Percentiles rank a stretch among this genome's conserved stretches.
These are phyloP conservation scores for Arxiozyma bovina DNA, from an alignment of 1,139 yeast species.

Conservation along the genomic window DNA sequence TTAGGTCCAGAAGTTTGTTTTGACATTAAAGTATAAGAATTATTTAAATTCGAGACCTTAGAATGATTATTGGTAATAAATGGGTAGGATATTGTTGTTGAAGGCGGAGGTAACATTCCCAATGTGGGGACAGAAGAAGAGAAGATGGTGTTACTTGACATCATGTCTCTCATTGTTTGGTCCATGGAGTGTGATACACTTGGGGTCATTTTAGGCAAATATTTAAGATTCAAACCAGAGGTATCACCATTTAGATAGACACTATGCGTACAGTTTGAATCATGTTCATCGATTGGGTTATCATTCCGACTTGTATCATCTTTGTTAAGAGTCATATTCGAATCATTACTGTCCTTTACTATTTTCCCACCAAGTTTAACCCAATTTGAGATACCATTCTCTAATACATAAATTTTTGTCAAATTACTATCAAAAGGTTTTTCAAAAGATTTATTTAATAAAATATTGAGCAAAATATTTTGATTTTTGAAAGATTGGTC, in stretches of 20 bases:
- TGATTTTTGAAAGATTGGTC: conserved; percentile 15
- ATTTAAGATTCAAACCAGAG: conserved; percentile 18
- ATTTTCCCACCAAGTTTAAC: conserved; percentile 6
- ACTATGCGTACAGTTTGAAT: conserved; percentile 12
- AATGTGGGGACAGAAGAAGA: not conserved
- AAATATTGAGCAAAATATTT: conserved; percentile 16
- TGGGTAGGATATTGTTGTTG: not conserved
- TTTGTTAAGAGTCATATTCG: not conserved
- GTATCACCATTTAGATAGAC: conserved; percentile 21
- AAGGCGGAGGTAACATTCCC: not conserved
- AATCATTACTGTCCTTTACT: not conserved
- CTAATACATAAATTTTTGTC: conserved; percentile 15
- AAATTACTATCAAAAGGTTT: conserved; percentile 16
- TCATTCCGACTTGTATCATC: not conserved
- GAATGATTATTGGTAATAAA: not conserved
- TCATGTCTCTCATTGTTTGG: conserved; percentile 18
- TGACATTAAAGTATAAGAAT: conserved; percentile 14
- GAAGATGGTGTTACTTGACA: conserved; percentile 12
- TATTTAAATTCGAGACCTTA: conserved; percentile 5
- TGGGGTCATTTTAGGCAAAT: conserved; percentile 18
- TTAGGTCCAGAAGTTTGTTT: conserved; percentile 5
- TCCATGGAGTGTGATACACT: conserved; percentile 16
- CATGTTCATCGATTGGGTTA: not conserved
- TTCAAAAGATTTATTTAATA: conserved; percentile 23
- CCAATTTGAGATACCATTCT: conserved; percentile 24